A percentile compares a stretch with the other conserved stretches of the same genome.
Conservation (phyloP, 352 stramenopile species). For the Hyaloperonospora brassicae region DNA sequence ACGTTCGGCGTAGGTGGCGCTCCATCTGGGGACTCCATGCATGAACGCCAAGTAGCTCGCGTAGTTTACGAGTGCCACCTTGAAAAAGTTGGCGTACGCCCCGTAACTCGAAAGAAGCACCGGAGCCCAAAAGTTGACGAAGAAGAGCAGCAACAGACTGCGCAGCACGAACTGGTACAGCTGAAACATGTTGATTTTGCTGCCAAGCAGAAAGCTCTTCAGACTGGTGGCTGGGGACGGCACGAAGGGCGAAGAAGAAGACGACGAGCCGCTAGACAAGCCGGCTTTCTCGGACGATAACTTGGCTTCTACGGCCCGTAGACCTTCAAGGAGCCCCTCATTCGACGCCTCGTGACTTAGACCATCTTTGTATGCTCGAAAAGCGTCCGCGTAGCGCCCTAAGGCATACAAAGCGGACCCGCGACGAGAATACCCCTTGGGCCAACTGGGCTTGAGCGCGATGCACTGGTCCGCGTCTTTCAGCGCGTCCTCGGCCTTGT, state of each 20-base stretch:
- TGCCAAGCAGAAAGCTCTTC: constrained; percentile 43
- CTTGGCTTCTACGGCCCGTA: constrained; percentile 51
- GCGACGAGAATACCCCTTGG: constrained; percentile 85
- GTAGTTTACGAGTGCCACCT: constrained; percentile 74
- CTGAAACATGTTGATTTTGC: constrained; percentile 64
- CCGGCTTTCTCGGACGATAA: constrained; percentile 23
- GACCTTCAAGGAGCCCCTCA: constrained; percentile 56
- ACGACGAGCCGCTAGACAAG: neutral
- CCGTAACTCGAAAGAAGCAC: constrained; percentile 31
- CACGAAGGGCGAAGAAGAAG: constrained; percentile 3
- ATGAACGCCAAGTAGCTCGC: constrained; percentile 73
- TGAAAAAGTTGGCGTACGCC: constrained; percentile 74
- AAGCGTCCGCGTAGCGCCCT: constrained; percentile 58
- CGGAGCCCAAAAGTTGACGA: constrained; percentile 69
- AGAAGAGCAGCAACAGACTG: constrained; percentile 51
- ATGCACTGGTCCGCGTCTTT: constrained; percentile 78
- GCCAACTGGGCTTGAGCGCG: constrained; percentile 62
- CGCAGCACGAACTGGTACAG: constrained; percentile 64
- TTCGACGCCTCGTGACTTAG: constrained; percentile 56
- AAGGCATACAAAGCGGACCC: constrained; percentile 65
- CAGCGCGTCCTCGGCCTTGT: constrained; percentile 55
- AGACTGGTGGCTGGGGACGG: constrained; percentile 20
- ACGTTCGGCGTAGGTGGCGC: constrained; percentile 69
- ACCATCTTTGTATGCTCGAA: constrained; percentile 72
- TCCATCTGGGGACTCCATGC: constrained; percentile 63